Evolutionary conservation across 192 early-diverging fungal species (phyloP), one percentile per base, ranked within the genome.

Genomic region (Backusella australiensis): DNA sequence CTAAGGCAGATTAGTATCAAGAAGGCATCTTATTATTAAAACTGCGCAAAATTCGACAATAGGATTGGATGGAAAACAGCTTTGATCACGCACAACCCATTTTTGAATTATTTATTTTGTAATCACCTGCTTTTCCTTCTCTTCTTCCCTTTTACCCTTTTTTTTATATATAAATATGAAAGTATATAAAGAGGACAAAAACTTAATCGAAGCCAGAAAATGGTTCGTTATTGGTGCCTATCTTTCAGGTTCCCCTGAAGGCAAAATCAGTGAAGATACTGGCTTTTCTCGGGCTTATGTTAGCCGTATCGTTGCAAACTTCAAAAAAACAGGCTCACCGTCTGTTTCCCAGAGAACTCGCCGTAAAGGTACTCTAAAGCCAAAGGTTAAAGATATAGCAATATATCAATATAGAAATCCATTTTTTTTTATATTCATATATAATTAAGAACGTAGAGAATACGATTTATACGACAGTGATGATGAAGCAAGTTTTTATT

Each of bases 271-370:
- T 17, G 38, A 39, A 1, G 26, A 29, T 23, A 26, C 19, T 44
- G 69, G 69, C 14, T 21, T 71, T 14, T 39, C 34, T 14, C 69
- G 12, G 9, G 21, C 23, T 26, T 29, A 26, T 14, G 69, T 71
- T 4, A 35, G 69, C 21, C 36, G 41, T 26, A 71, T 41, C 21
- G 41, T 71, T 32, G 9, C 39, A 21, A 71, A 44, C 21, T 71
- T 71, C 21, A 35, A 29, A 44, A 71, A 71, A 29, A 71, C 69
- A 29, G 69, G 69, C 34, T 71, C 69, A 44, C 69, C 69, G 4
- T 44, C 41, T 56, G n/a, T 42, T 71, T 29, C 36, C 23, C 19
- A 71, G 41, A 71, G 23, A 71, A 69, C 36, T 69, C 38, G 34
- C 38, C 9, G 39, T 12, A 44, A 56, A 56, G 53, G 53, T 56